phyloP scores from a whole-genome alignment of 176 grass and related monocot genomes.

The Neostapfia colusana region DNA sequence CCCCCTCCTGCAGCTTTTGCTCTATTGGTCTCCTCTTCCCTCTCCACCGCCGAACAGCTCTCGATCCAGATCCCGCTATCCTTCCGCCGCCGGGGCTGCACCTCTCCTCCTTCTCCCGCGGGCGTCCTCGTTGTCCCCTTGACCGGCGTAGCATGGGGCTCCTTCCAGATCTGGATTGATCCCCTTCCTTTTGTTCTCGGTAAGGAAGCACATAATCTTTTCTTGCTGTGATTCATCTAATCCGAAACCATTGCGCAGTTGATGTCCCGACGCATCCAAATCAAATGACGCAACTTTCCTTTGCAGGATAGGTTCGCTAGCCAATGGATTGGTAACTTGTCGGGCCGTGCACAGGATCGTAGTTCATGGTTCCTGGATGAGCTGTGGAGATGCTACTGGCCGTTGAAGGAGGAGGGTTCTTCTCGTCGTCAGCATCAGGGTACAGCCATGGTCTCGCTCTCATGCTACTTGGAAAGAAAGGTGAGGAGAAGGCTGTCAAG shows the following conservation, averaged over 20 bases:
- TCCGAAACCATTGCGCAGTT: neutral
- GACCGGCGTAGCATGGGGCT: neutral
- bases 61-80: conserved; percentile 7
- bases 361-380: conserved; percentile 66
- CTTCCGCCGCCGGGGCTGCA: neutral
- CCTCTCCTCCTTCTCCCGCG: neutral
- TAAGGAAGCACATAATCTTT: neutral
- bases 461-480: conserved; percentile 76
- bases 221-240: neutral
- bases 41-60: neutral
- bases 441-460: conserved; percentile 91
- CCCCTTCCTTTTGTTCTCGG: neutral
- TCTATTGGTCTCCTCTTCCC: neutral
- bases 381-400: conserved; percentile 89
- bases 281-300: conserved; percentile 28
- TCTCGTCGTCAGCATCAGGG: conserved; percentile 96
- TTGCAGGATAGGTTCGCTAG: conserved; percentile 13
- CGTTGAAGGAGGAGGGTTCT: conserved; percentile 98
- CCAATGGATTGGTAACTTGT: conserved; percentile 25
- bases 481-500: conserved; percentile 76
- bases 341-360: conserved; percentile 31
- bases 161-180: neutral
- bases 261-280: neutral
- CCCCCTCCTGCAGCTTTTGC: neutral
- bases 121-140: neutral